These are phyloP conservation scores for Ascomycota sp. DNA, from an alignment of 2,329 filamentous ascomycete species.

Conservation along the genomic window DNA sequence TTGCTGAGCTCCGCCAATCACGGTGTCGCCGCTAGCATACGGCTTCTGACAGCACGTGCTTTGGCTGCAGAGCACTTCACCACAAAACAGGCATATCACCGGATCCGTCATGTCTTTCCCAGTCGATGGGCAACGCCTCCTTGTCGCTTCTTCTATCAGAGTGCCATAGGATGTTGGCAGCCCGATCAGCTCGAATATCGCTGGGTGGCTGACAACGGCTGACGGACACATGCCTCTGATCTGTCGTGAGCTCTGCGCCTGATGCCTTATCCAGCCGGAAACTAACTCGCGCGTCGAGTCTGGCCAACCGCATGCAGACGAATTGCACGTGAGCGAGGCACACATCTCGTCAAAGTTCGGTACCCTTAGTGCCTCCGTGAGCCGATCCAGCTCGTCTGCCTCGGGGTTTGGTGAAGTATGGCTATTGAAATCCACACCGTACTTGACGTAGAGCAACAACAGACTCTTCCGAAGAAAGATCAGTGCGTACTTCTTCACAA, in stretches of 20 bases:
- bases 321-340: slow-evolving; percentile 26
- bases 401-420: slow-evolving; percentile 39
- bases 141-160: slow-evolving; percentile 77
- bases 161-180: slow-evolving; percentile 80
- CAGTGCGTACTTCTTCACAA: slow-evolving; percentile 66
- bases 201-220: slow-evolving; percentile 49
- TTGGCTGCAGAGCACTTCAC: slow-evolving; percentile 90
- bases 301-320: slow-evolving; percentile 25
- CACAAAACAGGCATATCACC: slow-evolving; percentile 80
- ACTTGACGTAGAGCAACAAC: slow-evolving; percentile 68
- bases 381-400: slow-evolving; percentile 57
- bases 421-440: slow-evolving; percentile 67
- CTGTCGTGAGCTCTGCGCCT: slow-evolving; percentile 19
- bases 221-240: slow-evolving; percentile 14
- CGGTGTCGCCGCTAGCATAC: slow-evolving; percentile 22
- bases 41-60: slow-evolving; percentile 69
- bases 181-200: slow-evolving; percentile 82
- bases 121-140: slow-evolving; percentile 62
- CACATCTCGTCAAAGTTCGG: slow-evolving; percentile 65
- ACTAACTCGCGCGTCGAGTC: slow-evolving; percentile 22
- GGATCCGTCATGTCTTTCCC: slow-evolving; percentile 83
- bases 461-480: slow-evolving; percentile 68
- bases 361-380: slow-evolving; percentile 53
- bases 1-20: slow-evolving; percentile 68
- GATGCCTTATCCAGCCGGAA: slow-evolving; percentile 53